phyloP scores from a whole-genome alignment of 768 basidiomycete species.

The Phallus indusiatus region DNA sequence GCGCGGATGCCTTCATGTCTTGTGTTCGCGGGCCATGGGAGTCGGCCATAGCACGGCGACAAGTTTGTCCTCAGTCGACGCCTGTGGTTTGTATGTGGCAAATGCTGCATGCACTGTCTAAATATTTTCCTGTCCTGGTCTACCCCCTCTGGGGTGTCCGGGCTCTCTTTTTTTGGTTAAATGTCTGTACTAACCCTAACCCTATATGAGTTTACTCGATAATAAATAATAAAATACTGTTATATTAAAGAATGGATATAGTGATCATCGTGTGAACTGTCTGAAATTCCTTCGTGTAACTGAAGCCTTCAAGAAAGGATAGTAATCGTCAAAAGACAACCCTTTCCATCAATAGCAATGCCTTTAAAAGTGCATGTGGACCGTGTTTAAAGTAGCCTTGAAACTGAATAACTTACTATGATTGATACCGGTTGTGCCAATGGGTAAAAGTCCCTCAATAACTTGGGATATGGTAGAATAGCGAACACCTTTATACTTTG shows the following conservation, averaged over 20 bases:
- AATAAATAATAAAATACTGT: background rate
- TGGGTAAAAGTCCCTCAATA: slow-evolving; percentile 43
- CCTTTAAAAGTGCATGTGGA: slow-evolving; percentile 23
- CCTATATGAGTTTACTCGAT: background rate
- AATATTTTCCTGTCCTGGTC: slow-evolving; percentile 10
- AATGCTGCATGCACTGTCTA: slow-evolving; percentile 6
- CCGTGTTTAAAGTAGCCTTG: background rate
- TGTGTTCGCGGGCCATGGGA: slow-evolving; percentile 1
- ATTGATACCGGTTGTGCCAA: slow-evolving; percentile 44
- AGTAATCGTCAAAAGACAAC: slow-evolving; percentile 46
- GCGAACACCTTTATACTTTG: slow-evolving; percentile 30
- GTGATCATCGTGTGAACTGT: background rate
- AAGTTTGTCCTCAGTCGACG: slow-evolving; percentile 1
- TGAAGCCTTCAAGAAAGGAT: slow-evolving; percentile 19
- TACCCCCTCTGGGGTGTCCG: slow-evolving; percentile 5
- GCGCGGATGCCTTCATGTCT: slow-evolving; percentile 5
- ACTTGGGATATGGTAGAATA: slow-evolving; percentile 39
- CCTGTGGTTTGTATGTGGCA: slow-evolving; percentile 3
- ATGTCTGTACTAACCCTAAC: background rate
- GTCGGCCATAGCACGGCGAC: slow-evolving; percentile 9
- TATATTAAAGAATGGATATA: background rate
- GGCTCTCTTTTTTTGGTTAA: slow-evolving; percentile 2
- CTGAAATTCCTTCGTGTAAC: background rate
- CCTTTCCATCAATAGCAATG: slow-evolving; percentile 52
- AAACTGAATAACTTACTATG: slow-evolving; percentile 29